Evolutionary conservation across 352 stramenopile species (phyloP), one percentile per base, ranked within the genome.

Genomic region (Globisporangium spiculum): DNA sequence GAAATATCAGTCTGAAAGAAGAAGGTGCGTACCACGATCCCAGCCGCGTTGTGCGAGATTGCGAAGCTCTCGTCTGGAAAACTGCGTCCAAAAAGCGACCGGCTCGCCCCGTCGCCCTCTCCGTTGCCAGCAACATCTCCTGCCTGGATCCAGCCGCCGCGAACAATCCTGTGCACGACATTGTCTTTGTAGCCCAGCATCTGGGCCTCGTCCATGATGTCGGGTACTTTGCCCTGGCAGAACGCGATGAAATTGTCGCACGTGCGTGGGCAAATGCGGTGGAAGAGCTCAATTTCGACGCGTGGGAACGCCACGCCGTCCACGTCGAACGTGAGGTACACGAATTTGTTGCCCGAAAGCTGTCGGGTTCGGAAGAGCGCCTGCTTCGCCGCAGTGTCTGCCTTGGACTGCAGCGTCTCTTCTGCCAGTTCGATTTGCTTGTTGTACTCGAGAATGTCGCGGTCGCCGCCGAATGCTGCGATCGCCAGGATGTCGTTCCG

Each of bases 61-160:
- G 75, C 71, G 34, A 91, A 94, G 72, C 82, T 90, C 58, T 94
- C 87, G 63, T 94, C 87, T 0, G 81, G 69, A 62, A 94, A 93
- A 30, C 76, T 77, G 0, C 76, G 67, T 0, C 86, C 87, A 48
- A 87, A 91, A 12, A 92, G 65, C 24, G 86, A 91, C 14, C 78
- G 71, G 26, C 79, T 75, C 14, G 78, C 67, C 10, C 82, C 83
- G 32, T 89, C 76, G 20, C 87, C 87, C 32, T 75, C 62, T 0
- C 78, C 79, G 30, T 76, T 57, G 4, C 78, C 69, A 41, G 68
- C 68, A 4, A 92, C 75, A 66, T 94, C 87, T 20, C 87, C 87
- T 6, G 78, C 74, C 70, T 94, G 87, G 68, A 94, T 88, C 87
- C 87, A 94, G 2, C 76, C 87, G 12, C 75, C 82, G 36, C 68